A percentile compares a stretch with the other conserved stretches of the same genome.
Conservation (phyloP, 805 yeast species). For the Myxozyma monticola region DNA sequence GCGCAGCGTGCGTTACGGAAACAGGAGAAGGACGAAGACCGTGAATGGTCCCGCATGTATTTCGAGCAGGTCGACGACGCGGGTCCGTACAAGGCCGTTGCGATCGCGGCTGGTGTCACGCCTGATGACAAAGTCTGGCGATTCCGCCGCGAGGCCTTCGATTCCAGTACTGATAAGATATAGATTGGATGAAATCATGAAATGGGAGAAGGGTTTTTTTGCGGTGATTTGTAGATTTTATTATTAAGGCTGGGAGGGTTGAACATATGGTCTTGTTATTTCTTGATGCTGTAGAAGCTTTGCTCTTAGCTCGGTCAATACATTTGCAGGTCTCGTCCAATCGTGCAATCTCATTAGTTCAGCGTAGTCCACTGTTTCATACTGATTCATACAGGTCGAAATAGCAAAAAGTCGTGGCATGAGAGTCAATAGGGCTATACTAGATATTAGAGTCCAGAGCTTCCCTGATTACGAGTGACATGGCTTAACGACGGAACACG, state of each 20-base stretch:
- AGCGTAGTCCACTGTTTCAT: too few relatives aligned
- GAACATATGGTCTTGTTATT: not conserved
- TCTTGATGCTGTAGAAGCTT: too few relatives aligned
- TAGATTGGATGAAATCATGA: too few relatives aligned
- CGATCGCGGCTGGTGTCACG: constrained; percentile 19
- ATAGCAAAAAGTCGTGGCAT: too few relatives aligned
- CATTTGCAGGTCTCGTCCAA: too few relatives aligned
- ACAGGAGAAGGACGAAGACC: constrained; percentile 64
- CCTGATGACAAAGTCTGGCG: constrained; percentile 34
- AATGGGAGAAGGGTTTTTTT: not conserved
- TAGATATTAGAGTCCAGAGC: too few relatives aligned
- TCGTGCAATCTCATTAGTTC: too few relatives aligned
- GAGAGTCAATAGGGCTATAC: too few relatives aligned
- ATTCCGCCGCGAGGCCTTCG: constrained; percentile 34
- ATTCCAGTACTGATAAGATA: constrained; percentile 31
- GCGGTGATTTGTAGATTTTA: not conserved
- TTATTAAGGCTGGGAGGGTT: not conserved
- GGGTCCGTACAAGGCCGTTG: constrained; percentile 15
- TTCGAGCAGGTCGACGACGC: constrained; percentile 48
- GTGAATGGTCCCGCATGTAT: constrained; percentile 79
- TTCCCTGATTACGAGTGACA: too few relatives aligned
- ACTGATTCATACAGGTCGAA: too few relatives aligned
- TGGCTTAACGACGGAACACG: too few relatives aligned
- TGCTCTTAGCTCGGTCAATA: too few relatives aligned
- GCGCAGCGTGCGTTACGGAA: constrained; percentile 80